Percentiles rank a stretch among this genome's conserved stretches.
Evolutionary conservation across 768 basidiomycete genomes (phyloP).

Genomic region (Boletellus emodensis): DNA sequence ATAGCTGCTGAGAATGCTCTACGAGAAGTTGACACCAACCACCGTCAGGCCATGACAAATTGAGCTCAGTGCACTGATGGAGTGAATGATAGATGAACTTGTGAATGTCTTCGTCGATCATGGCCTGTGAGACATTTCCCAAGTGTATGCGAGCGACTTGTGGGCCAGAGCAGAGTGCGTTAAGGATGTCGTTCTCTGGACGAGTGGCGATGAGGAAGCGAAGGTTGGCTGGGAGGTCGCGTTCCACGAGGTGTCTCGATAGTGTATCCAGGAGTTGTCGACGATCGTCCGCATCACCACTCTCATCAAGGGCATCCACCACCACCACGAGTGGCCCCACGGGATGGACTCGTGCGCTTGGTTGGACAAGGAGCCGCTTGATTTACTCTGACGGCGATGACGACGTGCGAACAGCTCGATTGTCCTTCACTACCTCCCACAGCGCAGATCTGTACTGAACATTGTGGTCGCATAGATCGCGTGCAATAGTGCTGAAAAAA

Average conservation of each 20-base stretch:
- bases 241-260: neutral
- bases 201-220: neutral
- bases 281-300: too few relatives aligned
- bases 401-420: constrained; percentile 3
- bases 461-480: constrained; percentile 24
- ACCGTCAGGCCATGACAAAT: neutral
- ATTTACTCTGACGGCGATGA: neutral
- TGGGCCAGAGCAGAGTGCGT: neutral
- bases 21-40: neutral
- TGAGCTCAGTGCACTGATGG: neutral
- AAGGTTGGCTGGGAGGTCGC: neutral
- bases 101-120: neutral
- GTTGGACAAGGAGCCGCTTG: too few relatives aligned
- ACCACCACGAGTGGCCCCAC: too few relatives aligned
- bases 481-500: constrained; percentile 26
- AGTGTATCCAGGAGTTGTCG: neutral
- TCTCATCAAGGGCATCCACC: too few relatives aligned
- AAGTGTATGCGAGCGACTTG: neutral
- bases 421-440: constrained; percentile 3
- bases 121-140: too few relatives aligned
- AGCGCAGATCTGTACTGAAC: constrained; percentile 7
- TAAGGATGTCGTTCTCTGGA: neutral
- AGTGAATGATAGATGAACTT: neutral
- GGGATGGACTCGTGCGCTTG: too few relatives aligned
- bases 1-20: neutral